Evolutionary conservation across 2,329 filamentous ascomycete genomes (phyloP).

Genomic region (Trichoderma simmonsii): DNA sequence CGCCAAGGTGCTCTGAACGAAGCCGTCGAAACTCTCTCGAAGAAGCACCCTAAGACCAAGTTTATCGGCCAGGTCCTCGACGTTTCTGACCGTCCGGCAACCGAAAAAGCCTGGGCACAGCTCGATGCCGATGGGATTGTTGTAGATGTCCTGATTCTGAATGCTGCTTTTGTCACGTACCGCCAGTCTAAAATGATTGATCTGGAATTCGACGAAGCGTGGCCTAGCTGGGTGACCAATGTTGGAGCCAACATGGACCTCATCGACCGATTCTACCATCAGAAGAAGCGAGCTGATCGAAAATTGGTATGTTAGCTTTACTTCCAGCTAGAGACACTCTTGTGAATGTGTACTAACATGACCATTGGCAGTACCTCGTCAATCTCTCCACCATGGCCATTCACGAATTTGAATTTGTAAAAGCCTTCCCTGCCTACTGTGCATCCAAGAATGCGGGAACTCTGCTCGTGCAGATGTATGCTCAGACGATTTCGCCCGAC

Average conservation of each 20-base stretch:
- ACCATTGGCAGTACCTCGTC: background rate
- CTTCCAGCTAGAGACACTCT: background rate
- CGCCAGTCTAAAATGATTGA: slow-evolving; percentile 1
- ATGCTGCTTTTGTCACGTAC: slow-evolving; percentile 14
- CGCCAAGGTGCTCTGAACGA: slow-evolving; percentile 20
- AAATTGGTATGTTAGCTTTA: slow-evolving; percentile 22
- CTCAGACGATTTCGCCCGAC: slow-evolving; percentile 28
- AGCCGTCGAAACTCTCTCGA: background rate
- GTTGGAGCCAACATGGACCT: slow-evolving; percentile 18
- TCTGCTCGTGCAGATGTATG: slow-evolving; percentile 33
- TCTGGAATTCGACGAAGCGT: slow-evolving; percentile 15
- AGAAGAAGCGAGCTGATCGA: slow-evolving; percentile 24
- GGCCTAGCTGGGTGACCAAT: slow-evolving; percentile 19
- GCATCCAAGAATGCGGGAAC: slow-evolving; percentile 36
- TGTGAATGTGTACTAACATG: background rate
- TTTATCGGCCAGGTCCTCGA: slow-evolving; percentile 21
- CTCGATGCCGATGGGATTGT: slow-evolving; percentile 25
- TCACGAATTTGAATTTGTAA: slow-evolving; percentile 25
- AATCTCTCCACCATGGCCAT: slow-evolving; percentile 13
- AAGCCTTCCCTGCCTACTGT: slow-evolving; percentile 27
- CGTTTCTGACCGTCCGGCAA: slow-evolving; percentile 24
- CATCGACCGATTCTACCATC: slow-evolving; percentile 34
- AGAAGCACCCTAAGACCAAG: slow-evolving; percentile 2
- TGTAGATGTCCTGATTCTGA: slow-evolving; percentile 28
- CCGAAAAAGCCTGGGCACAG: slow-evolving; percentile 30